Evolutionary conservation across 192 early-diverging fungal genomes (phyloP), one percentile per base, ranked within the genome.

Genomic region (Backusella luteola): DNA sequence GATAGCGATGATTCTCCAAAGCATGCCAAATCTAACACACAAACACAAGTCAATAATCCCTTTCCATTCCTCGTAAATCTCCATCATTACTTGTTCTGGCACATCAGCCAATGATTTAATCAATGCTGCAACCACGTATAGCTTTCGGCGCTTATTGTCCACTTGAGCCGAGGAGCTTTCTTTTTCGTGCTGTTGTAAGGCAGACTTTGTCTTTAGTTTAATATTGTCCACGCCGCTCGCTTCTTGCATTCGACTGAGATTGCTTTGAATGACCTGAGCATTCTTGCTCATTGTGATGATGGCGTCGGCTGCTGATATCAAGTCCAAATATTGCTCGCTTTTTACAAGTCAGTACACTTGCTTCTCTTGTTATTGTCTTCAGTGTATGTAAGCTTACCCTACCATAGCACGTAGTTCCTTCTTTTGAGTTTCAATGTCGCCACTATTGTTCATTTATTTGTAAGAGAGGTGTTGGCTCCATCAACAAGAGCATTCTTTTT

Each of bases 91-190:
- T 87, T 95, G 94, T 73, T 96, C 94, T 12, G 95, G 95, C 19
- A 93, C 94, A 80, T 94, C 92, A 6, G 93, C 94, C 35, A 96
- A 71, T 7, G 96, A 80, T 71, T 95, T 95, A 66, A 96, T 93
- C 74, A 94, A 89, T 2, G 94, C 92, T 19, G 94, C 93, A 34
- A 90, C 85, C 0, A 88, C 80, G 72, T 94, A 95, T 8, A 94
- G 35, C 8, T 89, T 87, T 74, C 83, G 85, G 15, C 87, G 85
- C 80, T 92, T 59, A 4, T 69, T n/a, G 17, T 56, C 14, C 23
- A 34, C 66, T 32, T 66, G 56, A 73, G 67, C 63, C 36, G 49
- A n/a, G 23, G 59, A 68, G 12, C 66, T 63, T 63, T 63, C 56
- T 63, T 14, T 63, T 36, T 15, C 66, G 1, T 67, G 38, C 34